Evolutionary conservation across 2,329 filamentous ascomycete species (phyloP).

Genomic region (Ustulina deusta): DNA sequence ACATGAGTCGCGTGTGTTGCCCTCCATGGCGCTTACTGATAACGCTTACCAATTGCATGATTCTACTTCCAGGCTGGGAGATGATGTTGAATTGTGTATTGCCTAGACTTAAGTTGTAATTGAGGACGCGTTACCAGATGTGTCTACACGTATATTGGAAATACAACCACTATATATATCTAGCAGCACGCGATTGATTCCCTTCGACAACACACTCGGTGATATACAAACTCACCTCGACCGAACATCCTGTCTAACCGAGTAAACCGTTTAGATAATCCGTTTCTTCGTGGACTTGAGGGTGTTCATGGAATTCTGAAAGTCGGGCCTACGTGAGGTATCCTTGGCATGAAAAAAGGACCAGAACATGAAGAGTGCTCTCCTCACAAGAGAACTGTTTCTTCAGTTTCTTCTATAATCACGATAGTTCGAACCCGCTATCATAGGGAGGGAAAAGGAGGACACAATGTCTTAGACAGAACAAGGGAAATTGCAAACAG

Average conservation of each 20-base stretch:
- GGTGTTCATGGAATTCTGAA: neutral
- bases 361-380: neutral
- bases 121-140: neutral
- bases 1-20: too few relatives aligned
- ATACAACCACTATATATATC: neutral
- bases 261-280: neutral
- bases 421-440: neutral
- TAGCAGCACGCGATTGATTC: neutral
- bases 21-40: too few relatives aligned
- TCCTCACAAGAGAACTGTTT: too few relatives aligned
- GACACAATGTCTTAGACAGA: neutral
- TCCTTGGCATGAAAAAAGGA: neutral
- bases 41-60: too few relatives aligned
- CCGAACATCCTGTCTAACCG: neutral
- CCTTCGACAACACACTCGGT: neutral
- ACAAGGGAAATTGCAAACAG: slow-evolving; percentile 9
- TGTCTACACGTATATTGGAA: neutral
- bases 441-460: neutral
- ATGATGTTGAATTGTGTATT: neutral
- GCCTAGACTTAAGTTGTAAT: neutral
- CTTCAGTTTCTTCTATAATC: neutral
- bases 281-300: neutral
- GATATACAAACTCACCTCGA: neutral
- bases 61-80: too few relatives aligned
- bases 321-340: neutral